These are phyloP conservation scores for Phlebiopsis gigantea DNA, from an alignment of 768 basidiomycete species.

Conservation along the genomic window DNA sequence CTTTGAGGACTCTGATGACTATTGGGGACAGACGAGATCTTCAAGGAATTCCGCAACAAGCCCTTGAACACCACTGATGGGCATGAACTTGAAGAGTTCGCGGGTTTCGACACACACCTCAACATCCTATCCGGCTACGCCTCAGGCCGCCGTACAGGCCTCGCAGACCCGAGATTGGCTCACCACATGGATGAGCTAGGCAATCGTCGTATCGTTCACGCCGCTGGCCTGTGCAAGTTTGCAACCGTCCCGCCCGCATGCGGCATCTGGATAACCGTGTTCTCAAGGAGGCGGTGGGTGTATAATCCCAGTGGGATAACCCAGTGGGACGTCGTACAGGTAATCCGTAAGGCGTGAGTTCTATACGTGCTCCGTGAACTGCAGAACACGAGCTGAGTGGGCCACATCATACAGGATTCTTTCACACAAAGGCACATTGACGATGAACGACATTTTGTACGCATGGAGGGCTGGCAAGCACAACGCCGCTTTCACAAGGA, in stretches of 20 bases:
- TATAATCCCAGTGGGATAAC: background rate
- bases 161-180: too few relatives aligned
- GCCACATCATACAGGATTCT: too few relatives aligned
- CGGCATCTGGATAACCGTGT: background rate
- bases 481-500: too few relatives aligned
- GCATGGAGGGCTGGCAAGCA: too few relatives aligned
- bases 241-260: background rate
- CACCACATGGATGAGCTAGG: background rate
- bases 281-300: background rate
- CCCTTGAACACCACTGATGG: background rate
- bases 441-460: too few relatives aligned
- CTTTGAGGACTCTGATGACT: too few relatives aligned
- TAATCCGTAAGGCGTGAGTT: too few relatives aligned
- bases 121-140: background rate
- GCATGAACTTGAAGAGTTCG: background rate
- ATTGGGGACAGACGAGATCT: background rate
- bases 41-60: background rate
- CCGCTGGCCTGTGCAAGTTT: background rate
- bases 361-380: too few relatives aligned
- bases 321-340: background rate
- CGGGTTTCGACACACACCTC: background rate
- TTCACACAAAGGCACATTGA: too few relatives aligned
- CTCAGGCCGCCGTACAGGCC: too few relatives aligned
- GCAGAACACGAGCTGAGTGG: too few relatives aligned
- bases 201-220: background rate